These are phyloP conservation scores for Nymphaea thermarum DNA, from an alignment of 164 flowering plant species.

Conservation along the genomic window DNA sequence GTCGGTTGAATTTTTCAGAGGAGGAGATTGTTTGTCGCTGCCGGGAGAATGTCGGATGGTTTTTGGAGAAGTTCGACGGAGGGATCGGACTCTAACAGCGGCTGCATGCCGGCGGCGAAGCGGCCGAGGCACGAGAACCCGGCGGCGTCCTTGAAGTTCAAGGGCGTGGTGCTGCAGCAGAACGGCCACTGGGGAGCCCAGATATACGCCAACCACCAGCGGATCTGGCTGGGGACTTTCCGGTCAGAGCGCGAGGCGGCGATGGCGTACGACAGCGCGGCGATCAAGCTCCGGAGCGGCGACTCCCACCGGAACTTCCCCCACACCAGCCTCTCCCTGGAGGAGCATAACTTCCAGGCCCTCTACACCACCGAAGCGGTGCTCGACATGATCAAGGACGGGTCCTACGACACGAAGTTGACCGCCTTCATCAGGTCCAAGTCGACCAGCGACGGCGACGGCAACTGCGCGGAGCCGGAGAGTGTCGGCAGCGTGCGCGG, in stretches of 20 bases:
- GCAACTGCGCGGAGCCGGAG: conserved; percentile 1
- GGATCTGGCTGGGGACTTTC: conserved; percentile 69
- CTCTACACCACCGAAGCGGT: conserved; percentile 17
- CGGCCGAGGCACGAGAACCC: conserved; percentile 11
- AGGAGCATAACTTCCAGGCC: conserved; percentile 36
- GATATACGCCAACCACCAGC: conserved; percentile 43
- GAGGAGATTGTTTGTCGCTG: background rate
- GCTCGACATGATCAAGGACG: conserved; percentile 52
- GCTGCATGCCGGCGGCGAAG: conserved; percentile 6
- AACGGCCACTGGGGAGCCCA: conserved; percentile 67
- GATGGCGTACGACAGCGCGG: conserved; percentile 57
- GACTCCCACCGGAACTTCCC: conserved; percentile 44
- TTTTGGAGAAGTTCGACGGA: conserved; percentile 3
- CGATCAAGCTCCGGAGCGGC: conserved; percentile 31
- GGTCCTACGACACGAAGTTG: conserved; percentile 36
- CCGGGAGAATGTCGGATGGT: background rate
- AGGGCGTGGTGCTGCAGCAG: conserved; percentile 55
- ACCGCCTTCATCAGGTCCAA: conserved; percentile 15
- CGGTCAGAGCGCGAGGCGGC: conserved; percentile 49
- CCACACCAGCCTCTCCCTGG: conserved; percentile 16
- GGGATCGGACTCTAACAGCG: conserved; percentile 17
- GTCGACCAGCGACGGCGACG: background rate
- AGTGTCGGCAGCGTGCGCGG: background rate
- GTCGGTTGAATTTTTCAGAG: too few species aligned
- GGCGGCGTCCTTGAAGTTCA: conserved; percentile 21